These are phyloP conservation scores for Austroboletus novae-zelandiae DNA, from an alignment of 1,284 basidiomycete species.

Conservation along the genomic window DNA sequence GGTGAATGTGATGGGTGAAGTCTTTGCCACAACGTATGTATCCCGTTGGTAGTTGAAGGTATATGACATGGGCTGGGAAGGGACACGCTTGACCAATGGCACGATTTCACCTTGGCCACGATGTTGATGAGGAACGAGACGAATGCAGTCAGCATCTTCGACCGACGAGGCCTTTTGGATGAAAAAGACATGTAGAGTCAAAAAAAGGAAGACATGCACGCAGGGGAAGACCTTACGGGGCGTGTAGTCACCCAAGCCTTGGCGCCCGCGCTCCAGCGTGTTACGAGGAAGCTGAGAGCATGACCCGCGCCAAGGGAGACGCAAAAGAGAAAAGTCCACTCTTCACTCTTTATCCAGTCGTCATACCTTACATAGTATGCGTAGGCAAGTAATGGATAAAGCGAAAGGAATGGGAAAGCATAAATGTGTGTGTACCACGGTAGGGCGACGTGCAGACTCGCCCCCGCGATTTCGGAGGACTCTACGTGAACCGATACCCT, in stretches of 20 bases:
- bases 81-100: slow-evolving; percentile 62
- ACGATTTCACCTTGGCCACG: slow-evolving; percentile 94
- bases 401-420: slow-evolving; percentile 76
- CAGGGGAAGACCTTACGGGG: slow-evolving; percentile 41
- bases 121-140: slow-evolving; percentile 83
- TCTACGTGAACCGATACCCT: slow-evolving; percentile 55
- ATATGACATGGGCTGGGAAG: slow-evolving; percentile 59
- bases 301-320: slow-evolving; percentile 84
- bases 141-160: slow-evolving; percentile 76
- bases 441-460: slow-evolving; percentile 79
- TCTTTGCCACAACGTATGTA: slow-evolving; percentile 77
- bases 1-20: slow-evolving; percentile 66
- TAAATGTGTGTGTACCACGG: slow-evolving; percentile 83
- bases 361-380: slow-evolving; percentile 92
- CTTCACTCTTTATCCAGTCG: slow-evolving; percentile 88
- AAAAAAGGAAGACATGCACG: not conserved
- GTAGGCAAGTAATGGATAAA: slow-evolving; percentile 91
- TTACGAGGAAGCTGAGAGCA: slow-evolving; percentile 90
- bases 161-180: slow-evolving; percentile 58
- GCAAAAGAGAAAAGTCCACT: slow-evolving; percentile 95
- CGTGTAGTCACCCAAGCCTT: slow-evolving; percentile 78
- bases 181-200: not conserved
- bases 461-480: slow-evolving; percentile 83
- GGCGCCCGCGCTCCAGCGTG: slow-evolving; percentile 85
- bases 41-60: slow-evolving; percentile 97